Conservation (phyloP, 495 filamentous ascomycete genomes). For the Neurospora sp. region DNA sequence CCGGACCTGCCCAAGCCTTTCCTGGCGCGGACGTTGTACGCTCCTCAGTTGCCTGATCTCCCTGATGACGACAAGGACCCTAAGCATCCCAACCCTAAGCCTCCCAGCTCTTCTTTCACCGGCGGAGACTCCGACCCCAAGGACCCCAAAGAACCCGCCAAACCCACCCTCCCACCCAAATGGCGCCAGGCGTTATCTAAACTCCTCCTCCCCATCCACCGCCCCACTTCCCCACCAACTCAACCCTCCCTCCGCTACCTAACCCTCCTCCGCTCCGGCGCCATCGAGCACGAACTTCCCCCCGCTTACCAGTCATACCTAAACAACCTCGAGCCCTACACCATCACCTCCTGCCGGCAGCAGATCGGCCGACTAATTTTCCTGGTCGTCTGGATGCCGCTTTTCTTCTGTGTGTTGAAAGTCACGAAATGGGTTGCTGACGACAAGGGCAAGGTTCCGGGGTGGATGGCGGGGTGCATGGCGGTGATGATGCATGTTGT, state of each 20-base stretch:
- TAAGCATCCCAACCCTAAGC: background rate
- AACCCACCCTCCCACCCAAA: conserved; percentile 18
- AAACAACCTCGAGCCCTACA: conserved; percentile 53
- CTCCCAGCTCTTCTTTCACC: background rate
- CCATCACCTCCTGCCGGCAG: conserved; percentile 55
- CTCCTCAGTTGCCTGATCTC: conserved; percentile 24
- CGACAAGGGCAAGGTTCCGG: conserved; percentile 52
- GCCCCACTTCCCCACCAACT: conserved; percentile 56
- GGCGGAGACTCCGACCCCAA: conserved; percentile 1
- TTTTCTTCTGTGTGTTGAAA: conserved; percentile 38
- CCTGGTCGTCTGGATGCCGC: conserved; percentile 47
- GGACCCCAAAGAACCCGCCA: conserved; percentile 8
- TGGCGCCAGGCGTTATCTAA: conserved; percentile 3
- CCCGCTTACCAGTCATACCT: conserved; percentile 63
- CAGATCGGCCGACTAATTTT: conserved; percentile 53
- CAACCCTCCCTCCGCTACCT: conserved; percentile 81
- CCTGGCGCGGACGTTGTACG: conserved; percentile 35
- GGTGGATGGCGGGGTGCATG: conserved; percentile 48
- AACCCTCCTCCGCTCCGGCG: conserved; percentile 63
- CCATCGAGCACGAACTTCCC: conserved; percentile 66
- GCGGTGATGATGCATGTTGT: conserved; percentile 41
- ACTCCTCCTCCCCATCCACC: conserved; percentile 28
- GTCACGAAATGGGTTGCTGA: conserved; percentile 33
- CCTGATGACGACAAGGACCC: conserved; percentile 2
- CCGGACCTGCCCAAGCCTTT: conserved; percentile 33